Evolutionary conservation across 148 eudicot genomes (phyloP).

Genomic region (Rhododendron ovatum): DNA sequence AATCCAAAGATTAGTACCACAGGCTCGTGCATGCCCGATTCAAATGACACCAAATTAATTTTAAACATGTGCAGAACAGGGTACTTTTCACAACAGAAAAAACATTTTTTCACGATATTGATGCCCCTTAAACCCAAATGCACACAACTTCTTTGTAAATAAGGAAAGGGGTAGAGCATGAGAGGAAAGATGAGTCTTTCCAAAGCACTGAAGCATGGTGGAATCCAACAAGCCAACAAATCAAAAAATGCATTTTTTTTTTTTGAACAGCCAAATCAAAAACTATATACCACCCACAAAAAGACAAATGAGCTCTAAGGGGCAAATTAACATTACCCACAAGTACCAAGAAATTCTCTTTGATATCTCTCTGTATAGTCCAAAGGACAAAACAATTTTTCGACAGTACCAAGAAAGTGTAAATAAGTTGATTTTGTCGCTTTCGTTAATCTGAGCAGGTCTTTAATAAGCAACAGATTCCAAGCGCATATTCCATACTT

Average conservation of each 20-base stretch:
- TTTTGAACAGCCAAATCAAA: too few species aligned
- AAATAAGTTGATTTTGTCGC: not conserved
- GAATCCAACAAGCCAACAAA: not conserved
- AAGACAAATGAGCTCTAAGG: too few species aligned
- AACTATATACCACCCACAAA: too few species aligned
- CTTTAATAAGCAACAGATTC: not conserved
- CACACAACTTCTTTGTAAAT: not conserved
- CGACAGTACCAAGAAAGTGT: not conserved
- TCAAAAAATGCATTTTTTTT: not conserved
- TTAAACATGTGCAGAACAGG: not conserved
- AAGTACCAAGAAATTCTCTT: too few species aligned
- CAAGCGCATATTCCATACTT: not conserved
- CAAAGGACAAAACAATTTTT: too few species aligned
- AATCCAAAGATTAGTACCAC: not conserved
- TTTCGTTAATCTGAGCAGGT: not conserved
- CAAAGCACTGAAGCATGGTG: not conserved
- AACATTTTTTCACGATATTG: not conserved
- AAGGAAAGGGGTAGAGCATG: not conserved
- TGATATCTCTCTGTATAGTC: too few species aligned
- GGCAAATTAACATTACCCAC: too few species aligned
- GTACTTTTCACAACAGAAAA: not conserved
- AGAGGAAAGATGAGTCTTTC: not conserved
- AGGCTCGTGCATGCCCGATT: not conserved
- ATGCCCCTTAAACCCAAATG: not conserved
- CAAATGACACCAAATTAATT: not conserved